These are phyloP conservation scores for Ceratobasidium papillatum DNA, from an alignment of 1,284 basidiomycete genomes.

Conservation along the genomic window DNA sequence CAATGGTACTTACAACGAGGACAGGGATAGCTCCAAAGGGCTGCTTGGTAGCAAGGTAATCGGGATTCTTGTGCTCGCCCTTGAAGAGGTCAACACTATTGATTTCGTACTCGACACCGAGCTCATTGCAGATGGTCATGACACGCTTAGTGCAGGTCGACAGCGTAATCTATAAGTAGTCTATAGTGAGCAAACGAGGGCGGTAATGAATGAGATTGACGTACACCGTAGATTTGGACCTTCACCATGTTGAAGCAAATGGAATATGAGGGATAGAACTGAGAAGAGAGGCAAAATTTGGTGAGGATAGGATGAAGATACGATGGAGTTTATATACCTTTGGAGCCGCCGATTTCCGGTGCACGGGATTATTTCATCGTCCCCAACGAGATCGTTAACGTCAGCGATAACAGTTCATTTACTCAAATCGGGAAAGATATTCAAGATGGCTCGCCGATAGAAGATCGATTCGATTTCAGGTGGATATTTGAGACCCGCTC, in stretches of 20 bases:
- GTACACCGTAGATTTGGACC: slow-evolving; percentile 19
- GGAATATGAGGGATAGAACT: too few species aligned
- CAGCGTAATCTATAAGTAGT: neutral
- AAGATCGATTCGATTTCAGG: too few species aligned
- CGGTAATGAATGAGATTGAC: neutral
- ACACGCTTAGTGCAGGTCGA: slow-evolving; percentile 42
- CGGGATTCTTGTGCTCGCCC: slow-evolving; percentile 7
- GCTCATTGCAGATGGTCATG: slow-evolving; percentile 32
- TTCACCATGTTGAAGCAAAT: neutral
- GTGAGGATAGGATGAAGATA: too few species aligned
- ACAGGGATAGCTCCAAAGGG: slow-evolving; percentile 40
- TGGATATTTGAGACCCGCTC: too few species aligned
- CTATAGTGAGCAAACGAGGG: neutral
- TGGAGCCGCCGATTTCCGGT: too few species aligned
- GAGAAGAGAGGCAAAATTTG: neutral
- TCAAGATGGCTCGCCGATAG: too few species aligned
- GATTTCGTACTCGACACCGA: slow-evolving; percentile 32
- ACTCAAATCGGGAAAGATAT: too few species aligned
- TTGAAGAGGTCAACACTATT: slow-evolving; percentile 33
- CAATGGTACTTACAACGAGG: neutral
- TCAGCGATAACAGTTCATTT: too few species aligned
- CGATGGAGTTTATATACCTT: too few species aligned
- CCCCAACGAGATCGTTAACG: too few species aligned
- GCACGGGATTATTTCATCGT: too few species aligned
- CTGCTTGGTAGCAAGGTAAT: slow-evolving; percentile 9